A percentile compares a stretch with the other conserved stretches of the same genome.
Evolutionary conservation across 2,329 filamentous ascomycete genomes (phyloP).

Genomic region (Colletotrichum costaricense): DNA sequence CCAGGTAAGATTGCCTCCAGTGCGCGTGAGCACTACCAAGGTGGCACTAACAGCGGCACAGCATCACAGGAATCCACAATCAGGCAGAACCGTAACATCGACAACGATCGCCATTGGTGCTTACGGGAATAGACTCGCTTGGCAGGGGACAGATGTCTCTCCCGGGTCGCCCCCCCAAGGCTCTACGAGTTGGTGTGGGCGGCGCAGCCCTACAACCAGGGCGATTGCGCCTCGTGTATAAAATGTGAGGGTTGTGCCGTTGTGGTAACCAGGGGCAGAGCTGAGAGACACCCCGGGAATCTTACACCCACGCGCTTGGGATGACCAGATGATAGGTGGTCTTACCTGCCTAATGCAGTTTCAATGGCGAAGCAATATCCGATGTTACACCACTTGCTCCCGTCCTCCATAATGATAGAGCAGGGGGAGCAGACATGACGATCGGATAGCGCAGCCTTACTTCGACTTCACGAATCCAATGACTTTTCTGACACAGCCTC

Average conservation of each 20-base stretch:
- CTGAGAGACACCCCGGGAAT: neutral
- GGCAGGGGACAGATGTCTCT: neutral
- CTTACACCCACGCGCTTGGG: neutral
- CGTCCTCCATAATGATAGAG: neutral
- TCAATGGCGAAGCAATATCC: neutral
- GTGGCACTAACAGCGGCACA: constrained; percentile 3
- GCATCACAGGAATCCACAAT: neutral
- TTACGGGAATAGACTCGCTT: neutral
- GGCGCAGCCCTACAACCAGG: constrained; percentile 9
- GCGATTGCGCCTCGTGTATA: neutral
- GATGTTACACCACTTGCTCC: neutral
- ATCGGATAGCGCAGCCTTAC: neutral
- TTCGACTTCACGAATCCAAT: neutral
- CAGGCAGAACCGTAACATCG: constrained; percentile 10
- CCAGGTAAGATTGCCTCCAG: neutral
- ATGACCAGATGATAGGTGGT: neutral
- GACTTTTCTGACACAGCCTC: neutral
- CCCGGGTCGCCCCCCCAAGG: neutral
- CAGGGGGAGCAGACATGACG: neutral
- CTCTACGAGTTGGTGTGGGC: neutral
- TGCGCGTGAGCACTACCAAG: neutral
- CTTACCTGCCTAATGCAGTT: neutral
- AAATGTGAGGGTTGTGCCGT: neutral
- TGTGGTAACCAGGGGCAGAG: neutral
- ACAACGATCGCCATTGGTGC: neutral